Conservation (phyloP, 1,284 basidiomycete genomes). For the Heterobasidion occidentale region DNA sequence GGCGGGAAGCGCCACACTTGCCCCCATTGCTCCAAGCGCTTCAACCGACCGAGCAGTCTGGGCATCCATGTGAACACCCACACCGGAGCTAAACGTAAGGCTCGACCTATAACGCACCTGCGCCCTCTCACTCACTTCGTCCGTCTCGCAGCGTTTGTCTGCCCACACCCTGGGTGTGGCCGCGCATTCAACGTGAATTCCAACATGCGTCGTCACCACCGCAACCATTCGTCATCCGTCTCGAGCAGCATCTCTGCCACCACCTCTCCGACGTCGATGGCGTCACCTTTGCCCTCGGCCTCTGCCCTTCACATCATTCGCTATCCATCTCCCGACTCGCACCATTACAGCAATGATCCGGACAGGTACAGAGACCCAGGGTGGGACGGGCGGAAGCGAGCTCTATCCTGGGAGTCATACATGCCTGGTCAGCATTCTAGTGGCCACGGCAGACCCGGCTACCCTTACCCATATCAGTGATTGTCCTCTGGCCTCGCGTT, state of each 20-base stretch:
- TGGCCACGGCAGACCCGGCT: no score
- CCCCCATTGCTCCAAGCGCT: conserved; percentile 58
- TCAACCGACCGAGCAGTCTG: conserved; percentile 72
- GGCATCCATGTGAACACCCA: conserved; percentile 72
- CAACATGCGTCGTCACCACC: conserved; percentile 72
- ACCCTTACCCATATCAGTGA: no score
- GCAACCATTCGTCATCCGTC: conserved; percentile 42
- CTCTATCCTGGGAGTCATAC: background rate
- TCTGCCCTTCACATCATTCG: background rate
- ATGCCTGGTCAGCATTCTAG: background rate
- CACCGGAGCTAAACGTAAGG: conserved; percentile 67
- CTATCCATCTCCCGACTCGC: background rate
- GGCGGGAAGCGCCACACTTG: conserved; percentile 44
- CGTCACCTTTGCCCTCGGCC: background rate
- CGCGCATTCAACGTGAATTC: conserved; percentile 74
- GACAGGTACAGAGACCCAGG: no score
- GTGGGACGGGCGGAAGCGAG: background rate
- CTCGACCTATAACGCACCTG: conserved; percentile 10
- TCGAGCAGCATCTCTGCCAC: background rate
- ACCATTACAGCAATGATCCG: background rate
- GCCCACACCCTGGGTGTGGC: conserved; percentile 66
- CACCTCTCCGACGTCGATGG: background rate
- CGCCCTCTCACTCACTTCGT: background rate
- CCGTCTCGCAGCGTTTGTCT: conserved; percentile 51
- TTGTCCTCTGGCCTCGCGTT: no score